Percentiles rank a stretch among this genome's conserved stretches.
Evolutionary conservation across 2,329 filamentous ascomycete species (phyloP).

Genomic region (Coleophoma cylindrospora): DNA sequence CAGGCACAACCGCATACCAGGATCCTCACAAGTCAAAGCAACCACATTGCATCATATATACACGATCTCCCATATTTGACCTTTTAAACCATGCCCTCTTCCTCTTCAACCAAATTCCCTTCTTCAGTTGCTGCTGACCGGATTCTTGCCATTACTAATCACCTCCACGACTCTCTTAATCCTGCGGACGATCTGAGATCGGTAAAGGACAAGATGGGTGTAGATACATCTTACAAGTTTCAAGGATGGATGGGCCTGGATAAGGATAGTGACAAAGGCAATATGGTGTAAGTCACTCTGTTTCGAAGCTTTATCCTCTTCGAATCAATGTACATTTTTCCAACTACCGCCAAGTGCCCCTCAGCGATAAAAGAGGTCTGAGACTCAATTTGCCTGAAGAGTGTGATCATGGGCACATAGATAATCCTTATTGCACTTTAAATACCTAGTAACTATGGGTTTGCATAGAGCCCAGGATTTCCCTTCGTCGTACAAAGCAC

Average conservation of each 20-base stretch:
- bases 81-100: background rate
- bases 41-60: no score
- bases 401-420: no score
- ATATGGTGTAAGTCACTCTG: constrained; percentile 20
- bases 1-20: no score
- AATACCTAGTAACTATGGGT: no score
- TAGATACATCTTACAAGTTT: constrained; percentile 27
- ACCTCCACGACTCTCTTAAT: background rate
- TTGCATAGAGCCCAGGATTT: constrained; percentile 35
- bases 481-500: constrained; percentile 52
- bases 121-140: background rate
- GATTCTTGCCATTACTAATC: background rate
- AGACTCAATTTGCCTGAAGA: no score
- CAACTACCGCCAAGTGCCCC: no score
- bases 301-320: no score
- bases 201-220: constrained; percentile 9
- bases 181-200: background rate
- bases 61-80: no score
- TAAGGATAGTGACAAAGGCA: constrained; percentile 24
- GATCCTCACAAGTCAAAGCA: no score
- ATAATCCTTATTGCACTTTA: no score
- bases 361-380: no score
- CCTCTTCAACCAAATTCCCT: background rate
- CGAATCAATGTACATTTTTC: no score
- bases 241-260: constrained; percentile 32